A percentile compares a stretch with the other conserved stretches of the same genome.
These are phyloP conservation scores for Xylariaceae sp. DNA, from an alignment of 2,329 filamentous ascomycete species.

Conservation along the genomic window DNA sequence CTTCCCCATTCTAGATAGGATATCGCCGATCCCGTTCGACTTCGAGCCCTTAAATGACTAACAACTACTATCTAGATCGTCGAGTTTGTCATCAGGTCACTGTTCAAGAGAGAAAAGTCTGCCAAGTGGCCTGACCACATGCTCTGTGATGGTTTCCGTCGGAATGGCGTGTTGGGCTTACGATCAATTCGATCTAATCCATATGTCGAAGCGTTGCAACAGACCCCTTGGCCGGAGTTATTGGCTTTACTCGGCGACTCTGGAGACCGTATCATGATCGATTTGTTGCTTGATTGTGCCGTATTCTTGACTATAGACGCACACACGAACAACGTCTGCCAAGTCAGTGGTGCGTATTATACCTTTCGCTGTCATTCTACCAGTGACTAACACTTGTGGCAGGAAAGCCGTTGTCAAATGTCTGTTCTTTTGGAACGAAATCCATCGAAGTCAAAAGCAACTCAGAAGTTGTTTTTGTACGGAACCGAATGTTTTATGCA, in stretches of 20 bases:
- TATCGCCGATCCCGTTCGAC: not conserved
- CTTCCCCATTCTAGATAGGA: not conserved
- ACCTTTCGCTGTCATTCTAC: not conserved
- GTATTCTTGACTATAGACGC: constrained; percentile 64
- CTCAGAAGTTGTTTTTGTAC: constrained; percentile 68
- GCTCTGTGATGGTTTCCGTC: constrained; percentile 78
- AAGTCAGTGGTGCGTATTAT: constrained; percentile 68
- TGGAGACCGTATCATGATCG: constrained; percentile 73
- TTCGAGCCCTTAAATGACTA: constrained; percentile 4
- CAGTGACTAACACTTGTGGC: constrained; percentile 11
- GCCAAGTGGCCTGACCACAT: constrained; percentile 63
- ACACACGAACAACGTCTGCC: constrained; percentile 64
- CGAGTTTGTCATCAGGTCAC: constrained; percentile 70
- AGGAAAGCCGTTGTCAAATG: constrained; percentile 51
- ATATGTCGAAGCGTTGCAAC: constrained; percentile 65
- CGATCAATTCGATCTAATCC: constrained; percentile 63
- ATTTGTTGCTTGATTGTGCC: constrained; percentile 71
- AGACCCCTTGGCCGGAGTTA: constrained; percentile 69
- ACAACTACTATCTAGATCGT: constrained; percentile 53
- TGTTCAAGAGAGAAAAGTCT: constrained; percentile 60
- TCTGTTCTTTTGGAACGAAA: constrained; percentile 26
- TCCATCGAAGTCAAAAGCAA: constrained; percentile 1
- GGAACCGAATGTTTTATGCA: constrained; percentile 83
- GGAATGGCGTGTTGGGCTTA: constrained; percentile 48
- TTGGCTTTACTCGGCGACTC: constrained; percentile 69